Conservation (phyloP, 202 grass and related monocot genomes). For the Panicum hallii region DNA sequence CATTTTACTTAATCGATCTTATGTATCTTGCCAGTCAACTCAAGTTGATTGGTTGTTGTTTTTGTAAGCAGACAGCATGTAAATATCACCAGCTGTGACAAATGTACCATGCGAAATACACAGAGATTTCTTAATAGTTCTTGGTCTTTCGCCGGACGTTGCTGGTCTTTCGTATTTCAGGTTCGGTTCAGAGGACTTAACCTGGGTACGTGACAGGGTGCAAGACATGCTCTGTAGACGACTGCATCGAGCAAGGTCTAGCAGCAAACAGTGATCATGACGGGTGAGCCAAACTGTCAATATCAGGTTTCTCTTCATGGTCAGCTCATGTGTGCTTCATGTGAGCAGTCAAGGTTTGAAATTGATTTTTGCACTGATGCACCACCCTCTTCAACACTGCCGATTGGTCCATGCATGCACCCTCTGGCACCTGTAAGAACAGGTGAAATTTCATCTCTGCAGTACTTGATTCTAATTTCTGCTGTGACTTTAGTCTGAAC, state of each 20-base stretch:
- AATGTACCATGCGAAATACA: conserved; percentile 39
- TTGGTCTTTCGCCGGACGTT: not conserved
- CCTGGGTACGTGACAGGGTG: not conserved
- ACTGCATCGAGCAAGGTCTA: conserved; percentile 31
- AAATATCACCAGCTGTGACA: conserved; percentile 44
- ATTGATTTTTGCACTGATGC: conserved; percentile 38
- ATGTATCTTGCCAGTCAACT: conserved; percentile 27
- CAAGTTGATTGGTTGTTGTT: conserved; percentile 44
- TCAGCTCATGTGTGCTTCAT: conserved; percentile 35
- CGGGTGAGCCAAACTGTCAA: conserved; percentile 34
- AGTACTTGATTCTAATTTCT: conserved; percentile 29
- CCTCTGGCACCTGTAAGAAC: conserved; percentile 9
- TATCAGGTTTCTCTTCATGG: conserved; percentile 16
- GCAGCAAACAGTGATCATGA: conserved; percentile 21
- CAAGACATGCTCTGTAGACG: conserved; percentile 14
- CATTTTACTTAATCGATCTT: conserved; percentile 35
- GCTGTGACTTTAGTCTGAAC: conserved; percentile 35
- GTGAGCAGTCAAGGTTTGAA: conserved; percentile 51
- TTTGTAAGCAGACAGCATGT: conserved; percentile 46
- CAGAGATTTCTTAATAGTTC: not conserved
- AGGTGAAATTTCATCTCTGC: conserved; percentile 41
- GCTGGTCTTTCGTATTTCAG: conserved; percentile 19
- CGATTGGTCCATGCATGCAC: conserved; percentile 50
- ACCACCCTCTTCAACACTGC: conserved; percentile 31
- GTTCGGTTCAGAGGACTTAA: conserved; percentile 20